These are phyloP conservation scores for Podaxis sp. DNA, from an alignment of 768 basidiomycete genomes.

Conservation along the genomic window DNA sequence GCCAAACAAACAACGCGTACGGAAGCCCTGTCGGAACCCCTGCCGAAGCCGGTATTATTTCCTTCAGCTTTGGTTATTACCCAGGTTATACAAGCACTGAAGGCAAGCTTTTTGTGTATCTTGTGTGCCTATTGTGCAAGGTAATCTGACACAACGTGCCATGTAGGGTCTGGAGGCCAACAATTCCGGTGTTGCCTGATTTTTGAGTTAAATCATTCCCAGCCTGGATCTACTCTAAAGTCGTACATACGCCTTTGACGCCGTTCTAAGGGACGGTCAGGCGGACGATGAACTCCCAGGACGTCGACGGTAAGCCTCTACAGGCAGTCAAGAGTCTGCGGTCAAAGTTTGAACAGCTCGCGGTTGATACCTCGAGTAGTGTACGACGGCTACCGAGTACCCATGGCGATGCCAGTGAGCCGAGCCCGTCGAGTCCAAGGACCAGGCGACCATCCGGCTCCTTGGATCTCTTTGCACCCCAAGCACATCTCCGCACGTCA, in stretches of 20 bases:
- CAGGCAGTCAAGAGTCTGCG: conserved; percentile 70
- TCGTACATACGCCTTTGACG: not conserved
- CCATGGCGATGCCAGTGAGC: not conserved
- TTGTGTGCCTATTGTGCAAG: not conserved
- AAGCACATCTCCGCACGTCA: conserved; percentile 38
- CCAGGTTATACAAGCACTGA: not conserved
- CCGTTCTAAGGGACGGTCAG: not conserved
- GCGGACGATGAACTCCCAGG: conserved; percentile 16
- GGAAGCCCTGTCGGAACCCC: not conserved
- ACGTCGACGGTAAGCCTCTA: conserved; percentile 54
- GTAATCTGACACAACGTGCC: not conserved
- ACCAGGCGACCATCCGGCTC: conserved; percentile 37
- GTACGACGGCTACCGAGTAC: conserved; percentile 5
- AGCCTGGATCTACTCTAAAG: not conserved
- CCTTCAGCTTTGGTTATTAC: not conserved
- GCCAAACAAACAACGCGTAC: conserved; percentile 2
- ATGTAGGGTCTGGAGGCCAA: not conserved
- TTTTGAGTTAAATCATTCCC: not conserved
- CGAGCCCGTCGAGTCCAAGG: conserved; percentile 37
- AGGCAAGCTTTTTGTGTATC: not conserved
- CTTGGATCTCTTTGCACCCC: conserved; percentile 26
- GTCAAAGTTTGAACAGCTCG: conserved; percentile 71
- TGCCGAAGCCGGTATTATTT: not conserved
- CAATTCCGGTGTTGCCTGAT: not conserved
- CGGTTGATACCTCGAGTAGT: conserved; percentile 34